Conservation (phyloP, 768 basidiomycete genomes). For the Tremella mesenterica region DNA sequence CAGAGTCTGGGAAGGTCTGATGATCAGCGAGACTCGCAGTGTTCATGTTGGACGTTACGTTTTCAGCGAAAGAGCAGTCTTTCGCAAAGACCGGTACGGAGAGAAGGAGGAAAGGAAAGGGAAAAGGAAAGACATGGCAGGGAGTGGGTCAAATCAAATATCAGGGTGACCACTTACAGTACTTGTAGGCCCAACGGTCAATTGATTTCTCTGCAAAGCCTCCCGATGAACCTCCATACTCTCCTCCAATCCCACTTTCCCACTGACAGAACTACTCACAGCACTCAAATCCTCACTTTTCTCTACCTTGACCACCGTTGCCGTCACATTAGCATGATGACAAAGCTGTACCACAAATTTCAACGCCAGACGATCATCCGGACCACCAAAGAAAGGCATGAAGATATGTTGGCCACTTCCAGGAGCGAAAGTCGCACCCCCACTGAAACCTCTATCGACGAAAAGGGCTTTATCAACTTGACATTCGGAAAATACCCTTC, state of each 20-base stretch:
- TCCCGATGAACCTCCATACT: slow-evolving; percentile 30
- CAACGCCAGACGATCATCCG: slow-evolving; percentile 81
- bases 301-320: slow-evolving; percentile 62
- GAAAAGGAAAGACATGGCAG: not conserved
- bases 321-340: slow-evolving; percentile 56
- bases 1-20: slow-evolving; percentile 58
- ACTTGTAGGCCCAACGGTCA: slow-evolving; percentile 23
- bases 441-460: slow-evolving; percentile 61
- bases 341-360: slow-evolving; percentile 75
- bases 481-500: slow-evolving; percentile 66
- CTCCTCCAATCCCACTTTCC: slow-evolving; percentile 14
- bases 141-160: no score
- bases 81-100: no score
- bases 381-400: slow-evolving; percentile 86
- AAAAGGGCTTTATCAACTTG: slow-evolving; percentile 74
- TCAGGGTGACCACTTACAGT: slow-evolving; percentile 26
- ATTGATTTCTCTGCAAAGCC: slow-evolving; percentile 35
- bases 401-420: slow-evolving; percentile 57
- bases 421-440: slow-evolving; percentile 21
- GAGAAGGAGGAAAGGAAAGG: no score
- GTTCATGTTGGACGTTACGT: no score
- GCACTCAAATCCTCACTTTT: slow-evolving; percentile 5
- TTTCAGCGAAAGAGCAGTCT: no score
- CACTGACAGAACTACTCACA: slow-evolving; percentile 2
- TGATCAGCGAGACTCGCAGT: slow-evolving; percentile 1